phyloP scores from a whole-genome alignment of 495 filamentous ascomycete genomes.

The Talaromyces stipitatus region DNA sequence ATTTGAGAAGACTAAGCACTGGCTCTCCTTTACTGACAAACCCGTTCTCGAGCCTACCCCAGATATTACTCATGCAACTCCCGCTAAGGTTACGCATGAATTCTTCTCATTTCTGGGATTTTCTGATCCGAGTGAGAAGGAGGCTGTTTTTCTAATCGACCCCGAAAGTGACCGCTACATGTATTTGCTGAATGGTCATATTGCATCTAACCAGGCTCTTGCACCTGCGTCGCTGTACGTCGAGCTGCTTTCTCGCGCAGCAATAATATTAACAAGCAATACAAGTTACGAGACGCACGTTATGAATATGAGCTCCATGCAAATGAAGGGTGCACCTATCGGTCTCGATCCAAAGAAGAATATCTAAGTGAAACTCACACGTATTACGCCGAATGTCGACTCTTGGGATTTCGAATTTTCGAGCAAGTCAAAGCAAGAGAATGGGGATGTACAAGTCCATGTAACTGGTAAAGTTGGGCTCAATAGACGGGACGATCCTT shows the following conservation, averaged over 20 bases:
- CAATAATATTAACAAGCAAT: background rate
- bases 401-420: background rate
- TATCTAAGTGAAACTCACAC: constrained; percentile 3
- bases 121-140: constrained; percentile 21
- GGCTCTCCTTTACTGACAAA: constrained; percentile 12
- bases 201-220: constrained; percentile 24
- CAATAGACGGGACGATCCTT: constrained; percentile 16
- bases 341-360: constrained; percentile 2
- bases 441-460: constrained; percentile 13
- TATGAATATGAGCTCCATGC: constrained; percentile 5
- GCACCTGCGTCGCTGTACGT: constrained; percentile 38
- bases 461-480: constrained; percentile 23
- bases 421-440: background rate
- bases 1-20: constrained; percentile 25
- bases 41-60: background rate
- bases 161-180: constrained; percentile 30
- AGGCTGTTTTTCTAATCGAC: constrained; percentile 39
- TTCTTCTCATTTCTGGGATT: constrained; percentile 36
- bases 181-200: constrained; percentile 32
- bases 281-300: background rate
- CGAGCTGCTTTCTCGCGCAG: constrained; percentile 20
- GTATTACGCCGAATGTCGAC: background rate
- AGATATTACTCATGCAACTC: background rate
- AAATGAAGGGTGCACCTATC: constrained; percentile 5
- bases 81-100: constrained; percentile 12